Evolutionary conservation across 2,329 filamentous ascomycete species (phyloP).

Genomic region (Colletotrichum sp.): DNA sequence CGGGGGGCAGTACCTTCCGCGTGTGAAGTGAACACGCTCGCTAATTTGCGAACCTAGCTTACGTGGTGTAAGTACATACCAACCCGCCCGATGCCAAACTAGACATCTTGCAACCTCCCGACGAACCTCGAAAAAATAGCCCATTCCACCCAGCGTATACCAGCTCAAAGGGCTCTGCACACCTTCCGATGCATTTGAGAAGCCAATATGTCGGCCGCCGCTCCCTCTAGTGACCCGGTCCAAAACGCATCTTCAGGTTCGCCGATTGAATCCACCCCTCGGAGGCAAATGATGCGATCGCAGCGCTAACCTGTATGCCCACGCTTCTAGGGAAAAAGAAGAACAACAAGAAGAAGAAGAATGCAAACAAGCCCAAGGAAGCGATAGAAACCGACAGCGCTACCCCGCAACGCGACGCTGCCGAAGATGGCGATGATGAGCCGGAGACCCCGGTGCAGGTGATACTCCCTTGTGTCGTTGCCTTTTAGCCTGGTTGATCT

Average conservation of each 20-base stretch:
- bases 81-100: constrained; percentile 1
- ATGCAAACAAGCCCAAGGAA: constrained; percentile 52
- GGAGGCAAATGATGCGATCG: not conserved
- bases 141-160: not conserved
- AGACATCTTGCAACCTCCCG: constrained; percentile 6
- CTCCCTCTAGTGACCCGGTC: constrained; percentile 26
- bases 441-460: constrained; percentile 43
- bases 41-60: constrained; percentile 21
- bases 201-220: constrained; percentile 33
- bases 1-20: constrained; percentile 14
- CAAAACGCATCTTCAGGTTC: constrained; percentile 32
- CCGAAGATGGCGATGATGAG: constrained; percentile 49
- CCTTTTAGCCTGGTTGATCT: constrained; percentile 18
- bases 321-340: constrained; percentile 55
- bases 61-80: constrained; percentile 21
- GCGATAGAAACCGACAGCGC: constrained; percentile 37
- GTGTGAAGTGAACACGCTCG: constrained; percentile 22
- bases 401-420: constrained; percentile 34
- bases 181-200: constrained; percentile 21
- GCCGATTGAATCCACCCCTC: constrained; percentile 13
- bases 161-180: constrained; percentile 18
- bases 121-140: not conserved
- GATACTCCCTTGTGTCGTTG: constrained; percentile 15
- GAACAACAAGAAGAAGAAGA: constrained; percentile 66
- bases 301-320: not conserved